Base-by-base conservation (phyloP, 192 early-diverging fungal species). In the Umbelopsis sp. region DNA sequence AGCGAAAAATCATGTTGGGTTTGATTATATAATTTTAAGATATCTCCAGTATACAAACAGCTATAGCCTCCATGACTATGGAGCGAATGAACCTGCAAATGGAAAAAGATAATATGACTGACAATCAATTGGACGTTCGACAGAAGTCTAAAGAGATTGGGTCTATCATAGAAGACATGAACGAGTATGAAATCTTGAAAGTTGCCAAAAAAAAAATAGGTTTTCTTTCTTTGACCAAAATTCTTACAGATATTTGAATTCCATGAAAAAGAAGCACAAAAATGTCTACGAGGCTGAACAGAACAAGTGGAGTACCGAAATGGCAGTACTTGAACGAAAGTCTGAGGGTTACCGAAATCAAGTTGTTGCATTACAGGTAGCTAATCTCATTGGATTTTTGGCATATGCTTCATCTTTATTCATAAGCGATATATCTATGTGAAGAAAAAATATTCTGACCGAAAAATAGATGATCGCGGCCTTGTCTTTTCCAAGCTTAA, bases 341-440 rank as follows among this genome's bases (percentile, higher is more conserved):
- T 33, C 55, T 16, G 55, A 61, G 13, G 30, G 35, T 16, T 61
- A 61, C 33, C 55, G 55, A 35, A 61, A 61, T 27, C 55, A 16
- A 35, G 55, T 13, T 61, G 8, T 16, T 16, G 13, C 55, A n/a
- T 61, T 61, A 35, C 55, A 61, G 55, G 55, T 61, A 61, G 4
- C 2, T 35, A 16, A 4, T 2, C 15, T 2, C 1, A 35, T 27
- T n/a, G 0, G 35, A 12, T 2, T 16, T 13, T 35, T 12, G 2
- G 3, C 51, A 52, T 52, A 15, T 23, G 6, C 37, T 9, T 10
- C 37, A 6, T 33, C 27, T 27, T 61, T 12, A 33, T 4, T n/a
- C 16, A 2, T n/a, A 15, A 35, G 5, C 1, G 13, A 37, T 61
- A n/a, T 35, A 27, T 35, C 30, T 7, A 16, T 16, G 6, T 13